These are phyloP conservation scores for Penicillium ochrochloron DNA, from an alignment of 495 filamentous ascomycete genomes.

Conservation along the genomic window DNA sequence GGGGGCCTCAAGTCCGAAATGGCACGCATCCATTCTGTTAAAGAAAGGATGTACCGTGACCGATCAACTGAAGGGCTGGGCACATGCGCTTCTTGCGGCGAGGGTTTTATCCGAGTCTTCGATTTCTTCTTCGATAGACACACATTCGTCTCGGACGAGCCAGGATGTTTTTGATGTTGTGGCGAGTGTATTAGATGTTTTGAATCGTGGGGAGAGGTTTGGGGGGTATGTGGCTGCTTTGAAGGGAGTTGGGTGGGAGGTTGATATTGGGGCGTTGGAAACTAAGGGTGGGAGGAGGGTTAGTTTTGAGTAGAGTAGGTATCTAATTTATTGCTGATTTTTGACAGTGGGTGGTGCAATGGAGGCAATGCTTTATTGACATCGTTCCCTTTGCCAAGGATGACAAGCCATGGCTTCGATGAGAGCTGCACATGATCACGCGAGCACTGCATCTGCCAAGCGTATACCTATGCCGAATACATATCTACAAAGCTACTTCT, in stretches of 20 bases:
- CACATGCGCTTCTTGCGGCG: conserved; percentile 68
- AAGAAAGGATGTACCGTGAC: conserved; percentile 58
- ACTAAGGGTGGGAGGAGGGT: conserved; percentile 53
- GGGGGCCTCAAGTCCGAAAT: not conserved
- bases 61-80: conserved; percentile 71
- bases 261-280: conserved; percentile 61
- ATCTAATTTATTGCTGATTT: not conserved
- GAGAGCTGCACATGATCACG: too few species aligned
- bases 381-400: too few species aligned
- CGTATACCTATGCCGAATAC: not conserved
- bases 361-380: too few species aligned
- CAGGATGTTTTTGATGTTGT: conserved; percentile 21
- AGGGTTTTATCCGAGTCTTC: conserved; percentile 17
- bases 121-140: not conserved
- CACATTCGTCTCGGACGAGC: not conserved
- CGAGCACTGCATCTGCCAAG: not conserved
- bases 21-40: conserved; percentile 62
- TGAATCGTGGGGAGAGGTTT: conserved; percentile 49
- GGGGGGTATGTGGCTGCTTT: conserved; percentile 46
- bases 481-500: not conserved
- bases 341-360: not conserved
- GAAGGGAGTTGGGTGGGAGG: conserved; percentile 60
- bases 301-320: conserved; percentile 2
- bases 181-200: conserved; percentile 22
- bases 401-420: too few species aligned